Evolutionary conservation across 352 stramenopile genomes (phyloP).

Genomic region (Phytophthora fragariaefolia): DNA sequence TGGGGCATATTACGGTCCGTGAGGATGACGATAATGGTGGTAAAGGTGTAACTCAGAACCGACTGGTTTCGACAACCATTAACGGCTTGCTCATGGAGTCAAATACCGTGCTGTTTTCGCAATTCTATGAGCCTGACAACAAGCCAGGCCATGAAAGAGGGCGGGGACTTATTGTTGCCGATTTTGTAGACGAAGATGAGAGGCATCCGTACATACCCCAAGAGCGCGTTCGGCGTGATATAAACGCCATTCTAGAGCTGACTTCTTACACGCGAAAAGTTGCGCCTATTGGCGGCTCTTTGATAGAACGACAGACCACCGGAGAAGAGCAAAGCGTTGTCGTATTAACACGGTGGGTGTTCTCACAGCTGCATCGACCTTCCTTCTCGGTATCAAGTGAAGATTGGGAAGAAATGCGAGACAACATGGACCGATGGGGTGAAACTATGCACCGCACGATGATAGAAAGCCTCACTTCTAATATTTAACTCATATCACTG

Average conservation of each 20-base stretch:
- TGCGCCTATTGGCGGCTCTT: conserved; percentile 12
- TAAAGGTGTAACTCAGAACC: conserved; percentile 40
- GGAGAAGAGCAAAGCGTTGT: conserved; percentile 35
- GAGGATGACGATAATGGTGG: conserved; percentile 43
- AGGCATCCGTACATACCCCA: conserved; percentile 41
- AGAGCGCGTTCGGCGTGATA: conserved; percentile 38
- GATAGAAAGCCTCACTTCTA: conserved; percentile 31
- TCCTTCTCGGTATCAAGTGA: conserved; percentile 28
- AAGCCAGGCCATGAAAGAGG: conserved; percentile 19
- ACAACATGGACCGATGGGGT: conserved; percentile 48
- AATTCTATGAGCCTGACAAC: conserved; percentile 31
- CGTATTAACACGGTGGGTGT: conserved; percentile 42
- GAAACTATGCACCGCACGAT: conserved; percentile 41
- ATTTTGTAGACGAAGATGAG: conserved; percentile 48
- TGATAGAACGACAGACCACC: conserved; percentile 1
- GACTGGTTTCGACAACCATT: conserved; percentile 41
- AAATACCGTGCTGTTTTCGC: conserved; percentile 44
- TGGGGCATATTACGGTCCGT: conserved; percentile 47
- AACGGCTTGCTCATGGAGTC: conserved; percentile 44
- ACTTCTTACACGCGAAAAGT: conserved; percentile 36
- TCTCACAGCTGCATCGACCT: conserved; percentile 38
- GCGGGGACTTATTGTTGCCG: conserved; percentile 38
- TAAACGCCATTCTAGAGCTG: conserved; percentile 42
- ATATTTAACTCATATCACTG: conserved; percentile 19
- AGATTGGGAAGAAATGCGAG: conserved; percentile 40